Evolutionary conservation across 2,329 filamentous ascomycete species (phyloP), one percentile per base, ranked within the genome.

Genomic region (Fusarium sulawesiense): DNA sequence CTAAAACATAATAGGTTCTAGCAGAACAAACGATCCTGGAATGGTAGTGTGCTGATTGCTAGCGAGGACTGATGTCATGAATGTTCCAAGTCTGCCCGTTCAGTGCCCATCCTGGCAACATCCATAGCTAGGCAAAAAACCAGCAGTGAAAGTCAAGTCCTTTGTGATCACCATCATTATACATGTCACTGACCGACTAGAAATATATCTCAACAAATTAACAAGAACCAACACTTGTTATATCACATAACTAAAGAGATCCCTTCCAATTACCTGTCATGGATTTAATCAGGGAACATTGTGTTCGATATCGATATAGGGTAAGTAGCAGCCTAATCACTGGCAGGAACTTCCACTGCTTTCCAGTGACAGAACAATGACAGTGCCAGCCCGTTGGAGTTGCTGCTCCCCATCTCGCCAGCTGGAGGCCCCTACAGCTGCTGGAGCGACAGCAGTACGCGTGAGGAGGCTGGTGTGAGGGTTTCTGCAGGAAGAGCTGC

Each of bases 361-460:
- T 25, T 23, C 21, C 23, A 53, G 21, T 27, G 34, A 53, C 23
- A 27, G 34, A 27, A 23, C 30, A 11, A 18, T 37, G 48, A 34
- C 23, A 25, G 23, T 37, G 27, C 76, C 73, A 78, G 7, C 23
- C 23, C 27, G 77, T 78, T 56, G 73, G 20, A 53, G 18, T 42
- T 56, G 54, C 42, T 56, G 30, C 66, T 71, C 66, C 74, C 75
- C 72, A 73, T 74, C 68, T 74, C 66, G 57, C 37, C 54, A 21
- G 47, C 54, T 66, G 48, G 34, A 18, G 21, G 44, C 4, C 32
- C 30, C 8, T 34, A 9, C 32, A 34, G 32, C 32, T 37, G 32
- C 32, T 37, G 32, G 32, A 37, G 32, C 18, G 20, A 44, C 21
- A 23, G 21, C 20, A 44, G 20, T 12, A 18, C 9, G 32, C 23